Evolutionary conservation across 106 monocot species (phyloP).

Genomic region (Dioscorea dumetorum): DNA sequence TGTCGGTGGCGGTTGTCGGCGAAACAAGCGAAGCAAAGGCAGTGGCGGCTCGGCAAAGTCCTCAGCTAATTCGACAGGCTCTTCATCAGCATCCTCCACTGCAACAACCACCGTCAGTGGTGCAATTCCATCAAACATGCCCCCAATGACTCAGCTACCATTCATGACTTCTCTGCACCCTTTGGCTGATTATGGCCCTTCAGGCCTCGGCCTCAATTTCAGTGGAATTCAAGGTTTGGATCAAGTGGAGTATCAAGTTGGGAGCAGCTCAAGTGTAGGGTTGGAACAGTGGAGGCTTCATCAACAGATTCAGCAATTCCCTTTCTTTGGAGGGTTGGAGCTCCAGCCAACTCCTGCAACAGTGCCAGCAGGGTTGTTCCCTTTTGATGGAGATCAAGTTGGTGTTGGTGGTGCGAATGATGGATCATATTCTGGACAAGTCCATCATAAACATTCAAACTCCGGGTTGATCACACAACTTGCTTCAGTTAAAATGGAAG

Average conservation of each 20-base stretch:
- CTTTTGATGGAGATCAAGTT: conserved; percentile 24
- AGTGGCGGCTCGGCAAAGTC: conserved; percentile 19
- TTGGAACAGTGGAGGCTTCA: conserved; percentile 42
- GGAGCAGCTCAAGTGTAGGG: conserved; percentile 14
- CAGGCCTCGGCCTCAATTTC: conserved; percentile 30
- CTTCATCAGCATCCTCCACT: conserved; percentile 12
- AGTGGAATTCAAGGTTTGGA: conserved; percentile 25
- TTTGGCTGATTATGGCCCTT: conserved; percentile 11
- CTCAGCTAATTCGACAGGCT: neutral
- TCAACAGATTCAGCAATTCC: conserved; percentile 38
- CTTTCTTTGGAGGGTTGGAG: conserved; percentile 26
- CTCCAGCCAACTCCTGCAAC: conserved; percentile 13
- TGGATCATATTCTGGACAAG: neutral
- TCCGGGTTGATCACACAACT: conserved; percentile 37
- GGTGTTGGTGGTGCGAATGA: neutral
- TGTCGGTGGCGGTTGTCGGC: conserved; percentile 46
- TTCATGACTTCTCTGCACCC: conserved; percentile 47
- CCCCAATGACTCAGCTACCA: conserved; percentile 19
- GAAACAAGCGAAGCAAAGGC: conserved; percentile 37
- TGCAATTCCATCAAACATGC: neutral
- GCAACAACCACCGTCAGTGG: neutral
- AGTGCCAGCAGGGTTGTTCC: conserved; percentile 33
- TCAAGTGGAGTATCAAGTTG: conserved; percentile 25
- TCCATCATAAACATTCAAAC: conserved; percentile 5
- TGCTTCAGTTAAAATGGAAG: conserved; percentile 53